Base-by-base conservation (phyloP, 352 stramenopile species). In the Phytophthora hibernalis region DNA sequence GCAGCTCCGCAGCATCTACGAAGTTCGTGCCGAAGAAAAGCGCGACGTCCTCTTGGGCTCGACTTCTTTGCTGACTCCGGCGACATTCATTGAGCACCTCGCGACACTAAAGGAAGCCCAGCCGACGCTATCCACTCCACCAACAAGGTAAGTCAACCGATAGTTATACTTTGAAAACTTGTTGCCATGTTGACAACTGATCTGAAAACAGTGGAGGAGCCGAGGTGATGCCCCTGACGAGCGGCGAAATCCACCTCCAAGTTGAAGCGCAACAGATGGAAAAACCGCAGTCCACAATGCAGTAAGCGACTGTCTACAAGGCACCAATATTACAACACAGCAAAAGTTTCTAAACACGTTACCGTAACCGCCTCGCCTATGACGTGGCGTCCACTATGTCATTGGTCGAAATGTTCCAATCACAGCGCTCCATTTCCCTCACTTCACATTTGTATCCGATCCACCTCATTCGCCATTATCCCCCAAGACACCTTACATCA, bases 1-100 rank as follows among this genome's bases (percentile, higher is more conserved):
- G 11, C 38, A 95, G 87, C 68, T 95, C 44, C 85, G 87, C 20
- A 93, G 83, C 45, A 87, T 93, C 40, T 93, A 95, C 56, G 85
- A 95, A 37, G 66, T 93, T 35, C 85, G 85, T 4, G 58, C 68
- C 5, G 60, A 71, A 31, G 83, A 93, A 51, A 93, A 91, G 54
- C 80, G 85, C 10, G 87, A 93, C 51, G 67, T 95, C 20, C 58
- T 93, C 42, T 33, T 95, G 5, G 85, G 85, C 22, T 75, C 85
- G 20, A 95, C 87, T n/a, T 72, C 83, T 13, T 90, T 93, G 33
- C 65, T 95, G 40, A 76, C 80, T 48, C 83, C 85, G 7, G 77
- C 76, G 42, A 61, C 64, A 9, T 93, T 82, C 50, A 70, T 95
- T 8, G 76, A 93, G 11, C 68, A 72, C 1, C 62, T 95, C 15